Evolutionary conservation across 192 early-diverging fungal genomes (phyloP), one percentile per base, ranked within the genome.

Genomic region (Dispira simplex): DNA sequence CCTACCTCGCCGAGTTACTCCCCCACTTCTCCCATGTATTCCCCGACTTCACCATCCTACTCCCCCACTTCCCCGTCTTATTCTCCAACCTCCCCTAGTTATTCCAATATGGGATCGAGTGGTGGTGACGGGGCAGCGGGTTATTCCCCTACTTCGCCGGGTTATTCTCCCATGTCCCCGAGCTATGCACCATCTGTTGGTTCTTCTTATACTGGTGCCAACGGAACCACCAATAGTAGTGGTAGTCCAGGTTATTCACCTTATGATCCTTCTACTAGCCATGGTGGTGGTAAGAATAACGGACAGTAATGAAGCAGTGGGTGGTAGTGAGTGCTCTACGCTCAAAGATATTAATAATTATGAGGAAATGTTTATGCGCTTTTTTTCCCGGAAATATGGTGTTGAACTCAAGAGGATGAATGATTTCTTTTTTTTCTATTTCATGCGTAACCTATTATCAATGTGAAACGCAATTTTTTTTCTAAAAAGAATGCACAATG

Each of bases 101-200:
- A 88, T 69, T 80, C 78, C 0, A 89, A 90, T 0, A 90, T 90
- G 14, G 54, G 54, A 20, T 8, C 20, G 3, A 20, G 54, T 3
- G 54, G 20, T 51, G 54, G 54, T 21, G 54, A 21, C 28, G 54
- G 54, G 20, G 77, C 75, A 13, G 88, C 89, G 12, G 81, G 77
- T 12, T 93, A 90, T 64, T 77, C 73, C 10, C 89, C 92, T 26
- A 86, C 89, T 2, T 79, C 73, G 6, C 90, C 90, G 13, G 77
- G 74, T 3, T 95, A 95, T 69, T 81, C 77, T 27, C 89, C 89
- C 18, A 88, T 87, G 5, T 78, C 77, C 25, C 88, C 88, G 32
- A 76, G 70, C 18, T 90, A 91, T 70, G 71, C 71, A 1, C 89
- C 90, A 9, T 83, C 85, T 0, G 10, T 2, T 14, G 27, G 27